These are phyloP conservation scores for Madurella mycetomatis DNA, from an alignment of 2,329 filamentous ascomycete genomes.

Conservation along the genomic window DNA sequence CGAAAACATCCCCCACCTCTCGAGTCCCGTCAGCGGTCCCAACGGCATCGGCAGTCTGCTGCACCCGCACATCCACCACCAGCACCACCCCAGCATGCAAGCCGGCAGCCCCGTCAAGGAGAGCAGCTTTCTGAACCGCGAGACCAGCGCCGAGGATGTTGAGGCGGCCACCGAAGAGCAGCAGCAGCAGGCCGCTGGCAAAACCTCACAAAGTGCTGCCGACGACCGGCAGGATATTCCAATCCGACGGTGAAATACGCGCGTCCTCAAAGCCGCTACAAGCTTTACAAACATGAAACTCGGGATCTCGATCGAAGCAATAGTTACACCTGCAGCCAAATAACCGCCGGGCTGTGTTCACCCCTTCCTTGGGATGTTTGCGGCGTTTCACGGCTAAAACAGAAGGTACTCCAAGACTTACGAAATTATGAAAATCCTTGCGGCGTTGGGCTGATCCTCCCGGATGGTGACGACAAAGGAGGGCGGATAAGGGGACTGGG, in stretches of 20 bases:
- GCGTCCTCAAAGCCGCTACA: background rate
- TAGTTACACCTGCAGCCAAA: background rate
- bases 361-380: background rate
- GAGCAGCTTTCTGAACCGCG: slow-evolving; percentile 77
- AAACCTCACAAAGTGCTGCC: background rate
- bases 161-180: slow-evolving; percentile 19
- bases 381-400: background rate
- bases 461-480: slow-evolving; percentile 8
- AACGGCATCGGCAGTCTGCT: slow-evolving; percentile 40
- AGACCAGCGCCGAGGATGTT: slow-evolving; percentile 64
- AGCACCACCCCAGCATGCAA: slow-evolving; percentile 44
- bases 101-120: slow-evolving; percentile 85
- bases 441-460: slow-evolving; percentile 13
- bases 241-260: slow-evolving; percentile 11
- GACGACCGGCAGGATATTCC: slow-evolving; percentile 13
- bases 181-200: too few relatives aligned
- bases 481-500: background rate
- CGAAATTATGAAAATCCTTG: slow-evolving; percentile 18
- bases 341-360: background rate
- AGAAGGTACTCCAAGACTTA: slow-evolving; percentile 2
- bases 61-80: slow-evolving; percentile 40
- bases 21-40: slow-evolving; percentile 53
- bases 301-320: background rate
- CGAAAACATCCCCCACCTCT: slow-evolving; percentile 89
- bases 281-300: background rate